Percentiles rank a stretch among this genome's conserved stretches.
phyloP scores from a whole-genome alignment of 2,329 filamentous ascomycete genomes.

The Talaromyces sp. region DNA sequence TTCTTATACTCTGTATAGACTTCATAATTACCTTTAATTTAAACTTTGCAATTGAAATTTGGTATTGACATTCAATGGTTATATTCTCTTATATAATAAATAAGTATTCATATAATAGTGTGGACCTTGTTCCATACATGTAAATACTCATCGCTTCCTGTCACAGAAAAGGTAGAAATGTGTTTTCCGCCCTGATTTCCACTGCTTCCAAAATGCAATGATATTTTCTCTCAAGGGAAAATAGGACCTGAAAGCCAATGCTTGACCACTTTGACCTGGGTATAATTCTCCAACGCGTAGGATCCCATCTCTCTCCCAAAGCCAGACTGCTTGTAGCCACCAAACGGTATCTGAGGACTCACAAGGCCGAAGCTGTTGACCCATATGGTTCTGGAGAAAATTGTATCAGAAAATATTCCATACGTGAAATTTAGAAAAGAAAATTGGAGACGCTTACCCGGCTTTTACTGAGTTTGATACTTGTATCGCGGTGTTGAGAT shows the following conservation, averaged over 20 bases:
- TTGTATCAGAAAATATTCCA: not conserved
- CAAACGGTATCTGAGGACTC: not conserved
- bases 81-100: not conserved
- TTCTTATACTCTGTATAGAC: not conserved
- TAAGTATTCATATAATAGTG: too few relatives aligned
- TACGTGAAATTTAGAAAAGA: not conserved
- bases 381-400: slow-evolving; percentile 1
- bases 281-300: not conserved
- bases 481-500: not conserved
- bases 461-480: slow-evolving; percentile 1
- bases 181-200: too few relatives aligned
- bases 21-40: not conserved
- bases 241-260: not conserved
- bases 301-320: not conserved
- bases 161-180: too few relatives aligned
- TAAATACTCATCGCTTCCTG: too few relatives aligned
- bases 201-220: not conserved
- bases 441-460: not conserved
- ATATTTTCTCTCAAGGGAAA: not conserved
- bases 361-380: not conserved
- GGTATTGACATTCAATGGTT: not conserved
- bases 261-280: not conserved
- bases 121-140: too few relatives aligned
- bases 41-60: not conserved
- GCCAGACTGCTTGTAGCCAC: not conserved